Evolutionary conservation across 1,284 basidiomycete genomes (phyloP).

Genomic region (Bjerkandera adusta): DNA sequence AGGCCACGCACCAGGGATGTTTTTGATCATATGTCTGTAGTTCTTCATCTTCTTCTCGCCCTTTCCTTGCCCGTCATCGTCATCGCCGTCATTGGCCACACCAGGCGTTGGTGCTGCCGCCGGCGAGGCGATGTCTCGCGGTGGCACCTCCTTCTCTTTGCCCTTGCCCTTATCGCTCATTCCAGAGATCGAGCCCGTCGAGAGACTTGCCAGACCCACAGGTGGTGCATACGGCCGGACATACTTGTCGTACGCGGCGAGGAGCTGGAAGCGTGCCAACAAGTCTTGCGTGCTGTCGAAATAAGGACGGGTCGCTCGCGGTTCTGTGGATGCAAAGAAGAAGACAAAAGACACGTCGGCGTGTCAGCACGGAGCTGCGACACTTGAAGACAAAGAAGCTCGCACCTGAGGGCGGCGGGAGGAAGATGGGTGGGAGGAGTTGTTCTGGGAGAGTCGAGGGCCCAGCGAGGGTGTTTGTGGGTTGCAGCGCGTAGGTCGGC

Average conservation of each 20-base stretch:
- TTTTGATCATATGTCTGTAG: constrained; percentile 76
- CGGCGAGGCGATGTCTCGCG: constrained; percentile 27
- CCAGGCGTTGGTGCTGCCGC: constrained; percentile 39
- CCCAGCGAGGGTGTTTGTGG: constrained; percentile 34
- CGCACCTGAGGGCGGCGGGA: constrained; percentile 34
- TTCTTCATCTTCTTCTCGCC: constrained; percentile 77
- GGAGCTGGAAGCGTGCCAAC: constrained; percentile 62
- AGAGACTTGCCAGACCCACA: constrained; percentile 19
- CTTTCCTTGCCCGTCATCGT: constrained; percentile 46
- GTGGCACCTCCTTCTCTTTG: constrained; percentile 46
- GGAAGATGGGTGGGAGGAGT: constrained; percentile 27
- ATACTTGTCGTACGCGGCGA: constrained; percentile 73
- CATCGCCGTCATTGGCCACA: constrained; percentile 44
- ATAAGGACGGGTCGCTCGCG: constrained; percentile 44
- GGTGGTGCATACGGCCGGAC: constrained; percentile 49
- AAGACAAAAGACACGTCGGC: not conserved
- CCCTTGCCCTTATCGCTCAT: constrained; percentile 60
- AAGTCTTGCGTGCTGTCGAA: constrained; percentile 75
- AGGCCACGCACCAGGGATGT: constrained; percentile 59
- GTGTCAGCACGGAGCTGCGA: constrained; percentile 10
- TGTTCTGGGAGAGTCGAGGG: constrained; percentile 29
- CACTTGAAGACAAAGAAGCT: no score
- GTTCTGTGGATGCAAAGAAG: constrained; percentile 31
- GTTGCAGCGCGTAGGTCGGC: constrained; percentile 20
- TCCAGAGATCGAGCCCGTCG: constrained; percentile 20